These are phyloP conservation scores for Paradendryphiella salina DNA, from an alignment of 2,329 filamentous ascomycete species.

Conservation along the genomic window DNA sequence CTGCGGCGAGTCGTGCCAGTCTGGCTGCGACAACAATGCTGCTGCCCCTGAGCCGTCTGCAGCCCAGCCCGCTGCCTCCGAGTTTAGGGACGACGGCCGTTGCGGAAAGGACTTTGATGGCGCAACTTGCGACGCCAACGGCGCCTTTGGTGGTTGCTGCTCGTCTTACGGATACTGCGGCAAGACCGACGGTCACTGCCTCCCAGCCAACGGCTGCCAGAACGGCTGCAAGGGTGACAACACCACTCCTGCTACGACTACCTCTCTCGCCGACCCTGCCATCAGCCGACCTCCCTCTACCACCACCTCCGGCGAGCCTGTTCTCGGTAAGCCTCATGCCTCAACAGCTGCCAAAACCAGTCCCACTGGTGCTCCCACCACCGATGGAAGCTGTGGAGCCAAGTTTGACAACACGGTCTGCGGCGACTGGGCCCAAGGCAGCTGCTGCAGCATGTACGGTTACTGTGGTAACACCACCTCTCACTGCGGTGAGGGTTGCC, in stretches of 20 bases:
- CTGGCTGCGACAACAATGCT: slow-evolving; percentile 40
- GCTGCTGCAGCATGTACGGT: slow-evolving; percentile 62
- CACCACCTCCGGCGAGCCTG: slow-evolving; percentile 44
- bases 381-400: slow-evolving; percentile 59
- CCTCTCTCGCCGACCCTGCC: slow-evolving; percentile 16
- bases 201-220: slow-evolving; percentile 46
- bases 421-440: slow-evolving; percentile 56
- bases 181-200: slow-evolving; percentile 44
- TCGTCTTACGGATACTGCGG: slow-evolving; percentile 45
- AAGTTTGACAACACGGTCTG: slow-evolving; percentile 56
- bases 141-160: slow-evolving; percentile 49
- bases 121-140: slow-evolving; percentile 48
- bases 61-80: slow-evolving; percentile 11
- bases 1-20: slow-evolving; percentile 48
- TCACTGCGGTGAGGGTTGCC: slow-evolving; percentile 61
- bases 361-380: slow-evolving; percentile 46
- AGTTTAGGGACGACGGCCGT: slow-evolving; percentile 43
- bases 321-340: slow-evolving; percentile 39
- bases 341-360: slow-evolving; percentile 12
- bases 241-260: slow-evolving; percentile 8
- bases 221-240: slow-evolving; percentile 43
- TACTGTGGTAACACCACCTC: slow-evolving; percentile 56
- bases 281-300: slow-evolving; percentile 36
- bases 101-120: slow-evolving; percentile 49
- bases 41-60: slow-evolving; percentile 6